Base-by-base conservation (phyloP, 1,284 basidiomycete species). In the Cryptococcus sp. region DNA sequence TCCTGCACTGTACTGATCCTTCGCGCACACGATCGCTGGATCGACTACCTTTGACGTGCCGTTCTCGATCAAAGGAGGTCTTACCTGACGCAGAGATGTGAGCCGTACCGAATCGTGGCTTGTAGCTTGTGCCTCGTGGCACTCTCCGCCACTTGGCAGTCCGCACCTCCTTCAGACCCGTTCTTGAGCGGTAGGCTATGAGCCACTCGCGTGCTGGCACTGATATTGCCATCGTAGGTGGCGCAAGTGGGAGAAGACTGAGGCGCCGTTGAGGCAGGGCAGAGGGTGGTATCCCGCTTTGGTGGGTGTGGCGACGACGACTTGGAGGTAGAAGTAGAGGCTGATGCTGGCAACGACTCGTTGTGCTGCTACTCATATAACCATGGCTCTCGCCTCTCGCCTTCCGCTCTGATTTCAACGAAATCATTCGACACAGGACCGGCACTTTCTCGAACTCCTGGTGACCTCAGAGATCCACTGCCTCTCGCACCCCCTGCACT, bases 401-500 rank as follows among this genome's bases (percentile, higher is more conserved):
- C n/a, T n/a, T n/a, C n/a, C 47, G 47, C 47, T 30, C 22, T 49
- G 27, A 22, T 25, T 30, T 7, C 19, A 5, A 20, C 7, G 10
- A 5, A 8, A 5, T 5, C 23, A 38, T 52, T 25, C 25, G 25
- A 25, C 25, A 6, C 10, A 35, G 70, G 75, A 77, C 60, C 70
- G 72, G 2, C 72, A 73, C 52, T 77, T 77, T 47, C 68, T 77
- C 20, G 73, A 77, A 60, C 68, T 77, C 20, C 65, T 77, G 10
- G 75, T 77, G 30, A 70, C 71, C 15, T 73, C 72, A 19, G 75
- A 77, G 55, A 77, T 77, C 52, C 65, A 70, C 49, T 67, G 67
- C 54, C 66, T 75, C 20, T 66, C 75, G 3, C 59, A 71, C 49
- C 70, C 73, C 4, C 62, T 73, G 17, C 50, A 67, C 43, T 51